These are phyloP conservation scores for Corrigiola litoralis DNA, from an alignment of 179 eudicot species.

Conservation along the genomic window DNA sequence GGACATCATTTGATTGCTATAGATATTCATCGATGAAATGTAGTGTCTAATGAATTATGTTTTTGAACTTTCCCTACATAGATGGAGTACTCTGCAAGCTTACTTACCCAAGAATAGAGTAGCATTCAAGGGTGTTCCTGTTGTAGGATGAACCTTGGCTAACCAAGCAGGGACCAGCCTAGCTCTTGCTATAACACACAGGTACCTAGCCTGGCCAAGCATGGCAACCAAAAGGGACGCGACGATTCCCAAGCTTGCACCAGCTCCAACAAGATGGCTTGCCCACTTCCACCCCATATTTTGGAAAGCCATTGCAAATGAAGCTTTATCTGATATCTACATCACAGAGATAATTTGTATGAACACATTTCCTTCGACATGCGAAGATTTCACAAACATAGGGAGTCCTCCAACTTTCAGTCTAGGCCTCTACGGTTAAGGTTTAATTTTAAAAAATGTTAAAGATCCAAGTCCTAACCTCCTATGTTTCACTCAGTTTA, in stretches of 20 bases:
- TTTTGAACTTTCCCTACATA: background rate
- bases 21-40: too few relatives aligned
- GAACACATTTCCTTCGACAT: background rate
- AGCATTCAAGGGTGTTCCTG: conserved; percentile 88
- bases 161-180: conserved; percentile 80
- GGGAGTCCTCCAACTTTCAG: too few relatives aligned
- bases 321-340: conserved; percentile 58
- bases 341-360: background rate
- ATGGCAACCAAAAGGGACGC: conserved; percentile 84
- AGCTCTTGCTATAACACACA: conserved; percentile 82
- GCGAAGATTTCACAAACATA: background rate
- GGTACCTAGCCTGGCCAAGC: conserved; percentile 89
- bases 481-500: background rate
- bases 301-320: conserved; percentile 74
- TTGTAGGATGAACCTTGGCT: conserved; percentile 81
- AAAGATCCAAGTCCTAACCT: background rate
- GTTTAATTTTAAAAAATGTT: background rate
- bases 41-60: too few relatives aligned
- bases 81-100: background rate
- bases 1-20: too few relatives aligned
- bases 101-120: conserved; percentile 64
- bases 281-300: conserved; percentile 87
- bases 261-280: conserved; percentile 70
- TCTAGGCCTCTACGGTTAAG: too few relatives aligned
- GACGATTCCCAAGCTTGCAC: conserved; percentile 76